These are phyloP conservation scores for Triticum dicoccoides DNA, from an alignment of 176 grass and related monocot species.

Conservation along the genomic window DNA sequence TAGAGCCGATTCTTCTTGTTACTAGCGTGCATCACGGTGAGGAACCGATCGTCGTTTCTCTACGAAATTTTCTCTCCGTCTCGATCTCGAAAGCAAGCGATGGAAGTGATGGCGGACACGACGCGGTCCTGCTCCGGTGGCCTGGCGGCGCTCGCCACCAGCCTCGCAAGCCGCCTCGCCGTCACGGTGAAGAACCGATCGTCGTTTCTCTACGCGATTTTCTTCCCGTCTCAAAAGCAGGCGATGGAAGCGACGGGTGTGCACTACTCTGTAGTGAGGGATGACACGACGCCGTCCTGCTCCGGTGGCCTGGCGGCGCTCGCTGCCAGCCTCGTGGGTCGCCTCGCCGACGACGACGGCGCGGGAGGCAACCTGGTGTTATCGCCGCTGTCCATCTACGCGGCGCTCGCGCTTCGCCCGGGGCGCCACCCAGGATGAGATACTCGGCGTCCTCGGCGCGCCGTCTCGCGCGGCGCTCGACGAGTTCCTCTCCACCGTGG, in stretches of 20 bases:
- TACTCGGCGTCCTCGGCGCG: not conserved
- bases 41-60: not conserved
- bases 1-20: not conserved
- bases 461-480: not conserved
- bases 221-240: not conserved
- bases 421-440: not conserved
- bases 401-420: slow-evolving; percentile 11
- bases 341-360: not conserved
- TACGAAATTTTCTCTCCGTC: not conserved
- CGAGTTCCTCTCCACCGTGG: not conserved
- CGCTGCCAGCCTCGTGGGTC: not conserved
- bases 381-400: slow-evolving; percentile 34
- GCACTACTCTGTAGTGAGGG: too few species aligned
- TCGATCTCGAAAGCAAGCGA: not conserved
- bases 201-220: not conserved
- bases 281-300: not conserved
- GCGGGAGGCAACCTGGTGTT: slow-evolving; percentile 20
- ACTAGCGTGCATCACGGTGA: not conserved
- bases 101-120: not conserved
- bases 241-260: not conserved
- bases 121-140: not conserved
- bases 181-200: not conserved
- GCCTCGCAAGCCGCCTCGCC: too few species aligned
- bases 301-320: not conserved
- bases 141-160: not conserved